A percentile compares a stretch with the other conserved stretches of the same genome.
Conservation (phyloP, 306 rosid genomes). For the Styphnolobium japonicum region DNA sequence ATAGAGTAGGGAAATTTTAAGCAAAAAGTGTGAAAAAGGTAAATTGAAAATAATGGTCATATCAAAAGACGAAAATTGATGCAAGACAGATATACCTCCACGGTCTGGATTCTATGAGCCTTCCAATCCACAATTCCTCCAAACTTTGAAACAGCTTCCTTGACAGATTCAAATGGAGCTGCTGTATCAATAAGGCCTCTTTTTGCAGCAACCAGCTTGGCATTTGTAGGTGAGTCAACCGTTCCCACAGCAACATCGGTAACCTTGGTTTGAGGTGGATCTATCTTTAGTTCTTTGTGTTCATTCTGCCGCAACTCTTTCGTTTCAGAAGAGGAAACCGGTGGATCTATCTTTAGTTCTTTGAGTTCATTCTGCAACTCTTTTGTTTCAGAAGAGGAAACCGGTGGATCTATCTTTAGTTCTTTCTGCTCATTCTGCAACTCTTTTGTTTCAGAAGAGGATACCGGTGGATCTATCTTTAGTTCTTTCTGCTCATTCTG, state of each 20-base stretch:
- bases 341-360: constrained; percentile 14
- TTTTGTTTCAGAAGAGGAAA: constrained; percentile 12
- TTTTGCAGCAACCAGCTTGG: constrained; percentile 36
- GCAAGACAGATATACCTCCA: constrained; percentile 59
- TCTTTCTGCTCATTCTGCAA: constrained; percentile 24
- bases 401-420: constrained; percentile 10
- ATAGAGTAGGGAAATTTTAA: background rate
- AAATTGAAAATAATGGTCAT: background rate
- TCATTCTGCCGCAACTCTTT: constrained; percentile 29
- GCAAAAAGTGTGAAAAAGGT: background rate
- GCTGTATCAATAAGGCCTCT: constrained; percentile 83
- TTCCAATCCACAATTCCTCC: constrained; percentile 99
- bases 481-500: no score
- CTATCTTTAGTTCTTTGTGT: background rate
- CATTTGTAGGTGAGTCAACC: constrained; percentile 39
- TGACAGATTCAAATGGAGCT: constrained; percentile 93
- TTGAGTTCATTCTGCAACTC: constrained; percentile 21
- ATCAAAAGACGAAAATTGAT: background rate
- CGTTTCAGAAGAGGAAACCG: constrained; percentile 27
- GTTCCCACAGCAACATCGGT: background rate
- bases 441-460: constrained; percentile 20
- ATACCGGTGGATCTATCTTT: no score
- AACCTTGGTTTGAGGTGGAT: constrained; percentile 28
- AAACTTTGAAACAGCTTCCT: constrained; percentile 92
- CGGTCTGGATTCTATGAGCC: constrained; percentile 80